Conservation (phyloP, 2,329 filamentous ascomycete genomes). For the Hymenotorrendiella dingleyae region DNA sequence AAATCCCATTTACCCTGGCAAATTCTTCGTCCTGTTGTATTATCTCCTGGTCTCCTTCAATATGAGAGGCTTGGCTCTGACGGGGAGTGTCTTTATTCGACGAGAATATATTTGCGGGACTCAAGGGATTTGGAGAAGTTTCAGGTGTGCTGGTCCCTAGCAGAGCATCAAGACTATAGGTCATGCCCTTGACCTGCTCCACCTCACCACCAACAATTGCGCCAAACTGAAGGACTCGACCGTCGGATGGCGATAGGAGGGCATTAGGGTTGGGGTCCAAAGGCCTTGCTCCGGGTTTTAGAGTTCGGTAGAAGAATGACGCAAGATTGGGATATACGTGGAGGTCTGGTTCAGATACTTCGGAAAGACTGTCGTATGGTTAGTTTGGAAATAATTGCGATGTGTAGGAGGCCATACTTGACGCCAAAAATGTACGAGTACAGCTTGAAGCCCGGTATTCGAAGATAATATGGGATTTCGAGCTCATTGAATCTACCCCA, state of each 20-base stretch:
- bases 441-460: slow-evolving; percentile 67
- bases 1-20: slow-evolving; percentile 87
- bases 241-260: slow-evolving; percentile 83
- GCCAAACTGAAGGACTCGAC: slow-evolving; percentile 85
- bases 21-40: slow-evolving; percentile 87
- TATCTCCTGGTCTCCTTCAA: slow-evolving; percentile 48
- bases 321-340: slow-evolving; percentile 88
- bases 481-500: slow-evolving; percentile 73
- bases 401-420: slow-evolving; percentile 41
- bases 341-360: slow-evolving; percentile 83
- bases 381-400: neutral
- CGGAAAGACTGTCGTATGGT: slow-evolving; percentile 54
- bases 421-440: slow-evolving; percentile 71
- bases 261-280: slow-evolving; percentile 76
- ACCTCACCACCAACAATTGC: slow-evolving; percentile 90
- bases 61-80: slow-evolving; percentile 23
- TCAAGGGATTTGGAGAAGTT: slow-evolving; percentile 26
- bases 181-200: slow-evolving; percentile 98
- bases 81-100: slow-evolving; percentile 16
- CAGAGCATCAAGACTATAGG: slow-evolving; percentile 90
- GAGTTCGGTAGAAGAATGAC: slow-evolving; percentile 91
- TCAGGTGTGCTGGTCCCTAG: slow-evolving; percentile 62
- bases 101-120: slow-evolving; percentile 44
- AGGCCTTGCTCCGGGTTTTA: slow-evolving; percentile 83
- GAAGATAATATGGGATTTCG: slow-evolving; percentile 62